A percentile compares a stretch with the other conserved stretches of the same genome.
phyloP scores from a whole-genome alignment of 108 stramenopile species.

The Schizochytrium sp. region DNA sequence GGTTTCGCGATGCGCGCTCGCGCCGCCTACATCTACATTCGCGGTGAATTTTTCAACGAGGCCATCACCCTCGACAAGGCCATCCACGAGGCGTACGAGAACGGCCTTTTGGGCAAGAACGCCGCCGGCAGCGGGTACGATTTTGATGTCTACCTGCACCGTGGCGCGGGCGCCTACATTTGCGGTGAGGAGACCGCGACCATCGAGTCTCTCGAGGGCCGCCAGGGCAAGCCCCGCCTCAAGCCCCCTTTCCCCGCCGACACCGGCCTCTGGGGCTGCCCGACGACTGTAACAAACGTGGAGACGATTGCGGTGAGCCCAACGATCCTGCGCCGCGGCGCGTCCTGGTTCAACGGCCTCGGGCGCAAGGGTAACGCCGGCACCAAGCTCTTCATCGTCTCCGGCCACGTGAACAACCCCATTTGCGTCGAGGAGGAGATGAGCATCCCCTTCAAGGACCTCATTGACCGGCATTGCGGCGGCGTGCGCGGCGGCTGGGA shows the following conservation, averaged over 20 bases:
- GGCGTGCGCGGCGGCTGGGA: conserved; percentile 99
- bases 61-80: conserved; percentile 97
- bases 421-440: conserved; percentile 98
- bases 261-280: conserved; percentile 96
- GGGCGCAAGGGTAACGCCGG: conserved; percentile 93
- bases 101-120: conserved; percentile 90
- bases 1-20: conserved; percentile 98
- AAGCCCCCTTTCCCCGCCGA: conserved; percentile 99
- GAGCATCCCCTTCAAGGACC: conserved; percentile 91
- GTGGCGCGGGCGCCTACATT: conserved; percentile 99
- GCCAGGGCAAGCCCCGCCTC: conserved; percentile 89
- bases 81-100: conserved; percentile 94
- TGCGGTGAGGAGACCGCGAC: conserved; percentile 99
- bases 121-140: conserved; percentile 96
- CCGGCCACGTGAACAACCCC: conserved; percentile 98
- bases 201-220: conserved; percentile 92
- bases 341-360: conserved; percentile 90
- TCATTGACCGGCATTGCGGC: conserved; percentile 97
- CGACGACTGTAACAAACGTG: conserved; percentile 98
- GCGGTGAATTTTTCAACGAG: conserved; percentile 99
- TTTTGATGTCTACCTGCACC: conserved; percentile 98
- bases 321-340: conserved; percentile 93
- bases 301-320: conserved; percentile 97
- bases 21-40: conserved; percentile 99
- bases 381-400: conserved; percentile 96